Evolutionary conservation across 225 moss, liverwort and hornwort genomes (phyloP), one percentile per base, ranked within the genome.

Genomic region (Pleurozium schreberi): DNA sequence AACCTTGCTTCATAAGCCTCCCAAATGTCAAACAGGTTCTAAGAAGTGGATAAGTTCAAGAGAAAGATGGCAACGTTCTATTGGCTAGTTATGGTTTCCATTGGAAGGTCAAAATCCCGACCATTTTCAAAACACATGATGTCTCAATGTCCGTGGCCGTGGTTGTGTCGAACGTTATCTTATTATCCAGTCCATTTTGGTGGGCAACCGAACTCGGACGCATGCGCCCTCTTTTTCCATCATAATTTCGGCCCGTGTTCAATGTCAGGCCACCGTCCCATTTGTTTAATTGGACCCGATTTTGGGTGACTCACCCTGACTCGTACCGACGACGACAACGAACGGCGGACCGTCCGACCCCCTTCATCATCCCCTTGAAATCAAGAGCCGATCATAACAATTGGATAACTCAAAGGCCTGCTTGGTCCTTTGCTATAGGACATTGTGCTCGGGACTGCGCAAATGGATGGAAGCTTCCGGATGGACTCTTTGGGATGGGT

Each of bases 41-140:
- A n/a, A n/a, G n/a, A 79, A 79, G 53, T 58, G 18, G 58, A 58
- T 79, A 79, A 40, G 5, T 8, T 11, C 27, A 38, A 76, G 8
- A 11, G n/a, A 55, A 3, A 57, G 2, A 26, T 58, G n/a, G 27
- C 57, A 15, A 6, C 11, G 0, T 17, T 1, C 26, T 0, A 25
- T 78, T 38, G 10, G 78, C 55, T 36, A 2, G 3, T 53, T 50
- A 0, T 23, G 23, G 6, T 26, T 78, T 13, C 12, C 0, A 49
- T 22, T 33, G 8, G 4, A 4, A 6, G 78, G 78, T 78, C 57
- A 78, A 78, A 23, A 57, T n/a, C 78, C 57, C 27, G 5, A 58
- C 40, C 18, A 58, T 14, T 58, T 79, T 10, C n/a, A 40, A 57
- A 10, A n/a, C 18, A 34, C 77, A 55, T 1, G 38, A n/a, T n/a